Percentiles rank a stretch among this genome's conserved stretches.
Conservation (phyloP, 306 rosid species). For the Senna siamea region DNA sequence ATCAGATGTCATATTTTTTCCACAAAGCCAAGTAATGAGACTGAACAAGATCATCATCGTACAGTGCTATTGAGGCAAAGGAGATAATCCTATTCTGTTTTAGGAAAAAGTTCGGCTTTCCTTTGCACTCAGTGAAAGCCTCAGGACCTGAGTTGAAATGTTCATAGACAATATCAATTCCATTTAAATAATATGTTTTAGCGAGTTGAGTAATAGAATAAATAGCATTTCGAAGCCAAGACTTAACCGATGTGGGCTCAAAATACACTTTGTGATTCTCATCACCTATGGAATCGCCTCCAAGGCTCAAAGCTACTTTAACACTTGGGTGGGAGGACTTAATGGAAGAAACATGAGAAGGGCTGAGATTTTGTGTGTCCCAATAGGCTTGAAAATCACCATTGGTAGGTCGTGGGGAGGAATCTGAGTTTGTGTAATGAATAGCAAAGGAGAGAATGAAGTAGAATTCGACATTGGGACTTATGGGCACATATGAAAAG, state of each 20-base stretch:
- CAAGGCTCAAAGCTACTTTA: constrained; percentile 46
- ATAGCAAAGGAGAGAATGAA: constrained; percentile 44
- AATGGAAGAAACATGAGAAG: constrained; percentile 37
- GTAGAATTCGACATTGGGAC: constrained; percentile 32
- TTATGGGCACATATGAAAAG: constrained; percentile 36
- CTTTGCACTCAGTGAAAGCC: constrained; percentile 39
- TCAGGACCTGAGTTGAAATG: constrained; percentile 42
- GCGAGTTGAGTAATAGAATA: constrained; percentile 23
- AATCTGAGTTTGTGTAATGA: constrained; percentile 29
- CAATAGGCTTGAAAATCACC: constrained; percentile 43
- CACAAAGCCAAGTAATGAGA: constrained; percentile 42
- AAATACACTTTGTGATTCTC: not conserved
- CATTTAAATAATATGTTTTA: constrained; percentile 27
- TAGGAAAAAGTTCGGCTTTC: constrained; percentile 29
- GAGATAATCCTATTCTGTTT: constrained; percentile 30
- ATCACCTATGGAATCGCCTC: constrained; percentile 36
- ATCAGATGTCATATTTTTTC: constrained; percentile 31
- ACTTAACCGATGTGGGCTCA: constrained; percentile 18
- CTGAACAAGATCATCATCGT: constrained; percentile 26
- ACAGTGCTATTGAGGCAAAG: constrained; percentile 46
- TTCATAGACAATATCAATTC: constrained; percentile 46
- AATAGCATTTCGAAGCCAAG: constrained; percentile 45
- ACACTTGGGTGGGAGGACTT: constrained; percentile 36
- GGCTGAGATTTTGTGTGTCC: constrained; percentile 41
- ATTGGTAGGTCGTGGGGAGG: constrained; percentile 37